Conservation (phyloP, 139 green algal genomes). For the Chlorella sorokiniana region DNA sequence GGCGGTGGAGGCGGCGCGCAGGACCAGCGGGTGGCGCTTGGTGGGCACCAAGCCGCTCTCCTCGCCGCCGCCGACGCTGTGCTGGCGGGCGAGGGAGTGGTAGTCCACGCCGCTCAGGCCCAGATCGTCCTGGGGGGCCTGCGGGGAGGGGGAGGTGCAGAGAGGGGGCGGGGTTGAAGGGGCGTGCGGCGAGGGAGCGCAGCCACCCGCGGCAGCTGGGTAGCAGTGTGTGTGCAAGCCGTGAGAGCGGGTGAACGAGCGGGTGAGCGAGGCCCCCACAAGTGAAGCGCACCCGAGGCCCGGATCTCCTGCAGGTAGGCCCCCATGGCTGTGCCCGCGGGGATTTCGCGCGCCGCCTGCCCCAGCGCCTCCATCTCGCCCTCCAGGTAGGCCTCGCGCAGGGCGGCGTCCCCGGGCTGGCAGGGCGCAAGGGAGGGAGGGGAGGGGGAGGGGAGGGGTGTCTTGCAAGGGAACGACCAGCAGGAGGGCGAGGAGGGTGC, state of each 20-base stretch:
- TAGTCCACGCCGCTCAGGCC: constrained; percentile 27
- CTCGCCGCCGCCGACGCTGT: neutral
- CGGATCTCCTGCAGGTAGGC: constrained; percentile 36
- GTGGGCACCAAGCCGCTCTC: neutral
- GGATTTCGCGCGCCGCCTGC: constrained; percentile 35
- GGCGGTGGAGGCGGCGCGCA: constrained; percentile 2
- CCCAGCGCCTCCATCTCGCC: constrained; percentile 51
- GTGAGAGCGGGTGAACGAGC: too few species aligned
- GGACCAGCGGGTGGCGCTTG: constrained; percentile 3
- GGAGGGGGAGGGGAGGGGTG: too few species aligned
- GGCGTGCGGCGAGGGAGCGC: neutral
- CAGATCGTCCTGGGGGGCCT: constrained; percentile 1
- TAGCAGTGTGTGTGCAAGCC: too few species aligned
- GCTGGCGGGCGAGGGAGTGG: constrained; percentile 34
- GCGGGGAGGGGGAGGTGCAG: neutral
- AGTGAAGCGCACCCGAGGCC: constrained; percentile 18
- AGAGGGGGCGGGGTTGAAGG: neutral
- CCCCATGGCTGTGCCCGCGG: constrained; percentile 38
- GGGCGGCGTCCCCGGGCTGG: neutral
- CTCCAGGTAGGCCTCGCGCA: constrained; percentile 44
- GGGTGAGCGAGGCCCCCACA: too few species aligned
- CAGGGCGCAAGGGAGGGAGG: neutral
- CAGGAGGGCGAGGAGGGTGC: too few species aligned
- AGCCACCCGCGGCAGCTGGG: too few species aligned
- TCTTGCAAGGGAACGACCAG: neutral